phyloP scores from a whole-genome alignment of 192 early-diverging fungal species.

The Gigaspora rosea region DNA sequence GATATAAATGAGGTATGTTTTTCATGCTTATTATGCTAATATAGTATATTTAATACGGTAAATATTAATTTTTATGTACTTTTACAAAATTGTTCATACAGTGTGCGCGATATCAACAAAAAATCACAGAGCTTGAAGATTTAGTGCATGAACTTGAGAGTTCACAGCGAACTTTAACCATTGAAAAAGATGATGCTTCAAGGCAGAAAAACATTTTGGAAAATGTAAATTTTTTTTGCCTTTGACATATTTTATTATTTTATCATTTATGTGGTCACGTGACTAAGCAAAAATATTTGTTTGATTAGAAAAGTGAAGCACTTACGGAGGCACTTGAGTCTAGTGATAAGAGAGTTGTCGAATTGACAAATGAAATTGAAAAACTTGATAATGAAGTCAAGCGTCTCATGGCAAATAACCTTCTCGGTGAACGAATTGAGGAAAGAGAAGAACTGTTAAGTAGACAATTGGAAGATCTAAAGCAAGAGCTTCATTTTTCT shows the following conservation, averaged over 20 bases:
- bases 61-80: too few species aligned
- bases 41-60: too few species aligned
- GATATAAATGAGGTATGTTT: too few species aligned
- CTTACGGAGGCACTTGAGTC: constrained; percentile 25
- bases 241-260: neutral
- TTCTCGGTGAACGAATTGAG: constrained; percentile 32
- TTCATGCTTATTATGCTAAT: too few species aligned
- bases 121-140: constrained; percentile 13
- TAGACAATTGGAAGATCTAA: constrained; percentile 45
- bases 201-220: constrained; percentile 24
- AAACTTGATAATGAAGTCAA: constrained; percentile 36
- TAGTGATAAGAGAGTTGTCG: constrained; percentile 18
- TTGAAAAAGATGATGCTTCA: constrained; percentile 22
- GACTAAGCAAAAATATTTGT: neutral
- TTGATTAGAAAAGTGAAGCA: constrained; percentile 19
- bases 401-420: constrained; percentile 34
- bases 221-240: constrained; percentile 24
- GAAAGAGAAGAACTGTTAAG: constrained; percentile 42
- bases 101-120: constrained; percentile 19
- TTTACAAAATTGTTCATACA: neutral
- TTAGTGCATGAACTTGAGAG: constrained; percentile 5
- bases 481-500: constrained; percentile 42
- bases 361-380: constrained; percentile 35
- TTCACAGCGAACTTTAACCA: neutral
- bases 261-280: neutral